Evolutionary conservation across 2,329 filamentous ascomycete genomes (phyloP).

Genomic region (Lecanicillium sp.): DNA sequence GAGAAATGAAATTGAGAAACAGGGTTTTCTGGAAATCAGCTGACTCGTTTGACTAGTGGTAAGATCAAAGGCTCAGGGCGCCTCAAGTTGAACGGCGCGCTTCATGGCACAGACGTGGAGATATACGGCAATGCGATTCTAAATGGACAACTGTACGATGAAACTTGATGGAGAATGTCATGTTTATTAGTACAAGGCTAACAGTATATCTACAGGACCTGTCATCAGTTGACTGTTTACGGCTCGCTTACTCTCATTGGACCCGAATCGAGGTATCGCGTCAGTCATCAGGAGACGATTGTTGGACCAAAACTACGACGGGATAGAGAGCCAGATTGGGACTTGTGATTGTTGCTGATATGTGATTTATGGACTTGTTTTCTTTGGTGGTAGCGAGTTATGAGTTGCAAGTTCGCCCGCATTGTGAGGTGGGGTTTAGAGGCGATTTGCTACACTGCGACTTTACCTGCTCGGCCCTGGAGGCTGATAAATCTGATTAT

Average conservation of each 20-base stretch:
- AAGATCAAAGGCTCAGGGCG: constrained; percentile 40
- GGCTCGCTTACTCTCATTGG: constrained; percentile 39
- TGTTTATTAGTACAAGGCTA: no score
- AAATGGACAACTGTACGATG: constrained; percentile 32
- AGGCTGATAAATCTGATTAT: no score
- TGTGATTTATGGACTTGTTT: background rate
- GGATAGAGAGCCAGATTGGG: constrained; percentile 32
- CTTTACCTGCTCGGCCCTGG: no score
- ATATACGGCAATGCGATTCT: constrained; percentile 39
- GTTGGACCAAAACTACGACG: constrained; percentile 33
- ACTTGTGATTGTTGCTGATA: constrained; percentile 14
- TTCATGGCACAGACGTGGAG: constrained; percentile 34
- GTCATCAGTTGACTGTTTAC: constrained; percentile 34
- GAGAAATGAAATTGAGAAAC: background rate
- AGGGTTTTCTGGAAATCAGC: background rate
- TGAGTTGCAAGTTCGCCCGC: no score
- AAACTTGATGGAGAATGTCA: no score
- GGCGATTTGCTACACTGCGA: no score
- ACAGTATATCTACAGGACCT: constrained; percentile 29
- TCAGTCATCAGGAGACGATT: constrained; percentile 32
- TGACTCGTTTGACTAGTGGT: constrained; percentile 23
- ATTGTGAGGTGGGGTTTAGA: no score
- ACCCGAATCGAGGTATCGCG: constrained; percentile 32
- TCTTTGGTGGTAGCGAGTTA: background rate
- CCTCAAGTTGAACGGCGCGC: constrained; percentile 32